Base-by-base conservation (phyloP, 2,329 filamentous ascomycete species). In the Pseudogymnoascus sp. region DNA sequence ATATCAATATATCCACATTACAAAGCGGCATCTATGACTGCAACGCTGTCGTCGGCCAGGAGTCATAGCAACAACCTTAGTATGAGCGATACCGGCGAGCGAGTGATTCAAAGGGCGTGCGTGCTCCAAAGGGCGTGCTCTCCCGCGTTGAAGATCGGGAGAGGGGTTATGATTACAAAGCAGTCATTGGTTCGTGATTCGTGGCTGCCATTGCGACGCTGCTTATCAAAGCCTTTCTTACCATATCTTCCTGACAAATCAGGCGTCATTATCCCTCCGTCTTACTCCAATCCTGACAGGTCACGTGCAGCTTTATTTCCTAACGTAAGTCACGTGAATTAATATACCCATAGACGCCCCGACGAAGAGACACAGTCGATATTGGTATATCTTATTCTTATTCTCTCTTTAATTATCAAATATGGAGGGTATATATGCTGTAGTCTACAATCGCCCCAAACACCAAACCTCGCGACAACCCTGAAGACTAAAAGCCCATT, bases 231-330 rank as follows among this genome's bases (percentile, higher is more conserved):
- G 10, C 38, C 10, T 42, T 31, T 16, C 46, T 53, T 53, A 53
- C 23, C 46, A 53, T 16, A n/a, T 53, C 23, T 53, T 31, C 23
- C 46, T 56, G 50, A 56, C 46, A 56, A 56, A 56, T 56, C n/a
- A 56, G 46, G 46, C 28, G 12, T 56, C 46, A 34, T 18, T 56
- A 56, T 56, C n/a, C 50, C 50, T 34, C 50, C 28, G 50, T 56
- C 50, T 34, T 34, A 56, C 50, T 3, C 5, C 3, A 34, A 4
- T 56, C 21, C 12, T 56, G 46, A 31, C 46, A 31, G 46, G 14
- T 46, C 42, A 46, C 42, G 21, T 46, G 42, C 2, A 5, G 1
- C 8, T 4, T 7, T 18, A 18, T 18, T 8, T 11, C 4, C 14
- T 2, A 12, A 1, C 1, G 3, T 10, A 21, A 2, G 40, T 28